Base-by-base conservation (phyloP, 2,329 filamentous ascomycete genomes). In the Aspergillus puulaauensis region DNA sequence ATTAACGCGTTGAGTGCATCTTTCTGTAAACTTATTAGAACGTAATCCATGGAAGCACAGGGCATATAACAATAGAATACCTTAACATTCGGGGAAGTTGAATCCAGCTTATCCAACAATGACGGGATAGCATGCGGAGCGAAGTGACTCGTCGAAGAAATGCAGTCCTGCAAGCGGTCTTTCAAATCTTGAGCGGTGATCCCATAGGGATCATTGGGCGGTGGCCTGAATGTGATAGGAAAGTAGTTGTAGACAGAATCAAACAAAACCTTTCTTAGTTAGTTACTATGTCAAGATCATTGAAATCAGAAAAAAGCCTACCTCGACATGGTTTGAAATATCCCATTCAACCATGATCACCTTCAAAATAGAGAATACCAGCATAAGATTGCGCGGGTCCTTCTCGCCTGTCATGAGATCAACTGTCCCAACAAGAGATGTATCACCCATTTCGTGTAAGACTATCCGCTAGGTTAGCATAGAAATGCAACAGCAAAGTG, bases 191-290 rank as follows among this genome's bases (percentile, higher is more conserved):
- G 86, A 2, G 86, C 84, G 2, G 86, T 89, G 60, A 90, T 88
- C 1, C 85, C 84, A 60, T 88, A 89, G 1, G 86, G 86, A 66
- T 89, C 86, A 62, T 88, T 86, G 11, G 86, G 86, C 1, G 86
- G 87, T 11, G 86, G 86, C 65, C 84, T 82, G 72, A 89, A 90
- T 0, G 86, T 89, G 63, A 90, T 89, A 0, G 86, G 86, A 67
- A 89, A 90, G 70, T 90, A 90, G 65, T 88, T 88, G 72, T 88
- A 90, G 17, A 87, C 86, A 3, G 86, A 81, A 62, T 90, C 87
- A 67, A 89, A 89, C 45, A 89, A 77, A 31, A 73, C 68, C 78
- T 77, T 58, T 35, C 3, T 3, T n/a, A 11, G 45, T 73, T 49
- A 73, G 67, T 24, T n/a, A 12, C 17, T 17, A 17, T 12, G n/a